These are phyloP conservation scores for Lasiodiplodia citricola DNA, from an alignment of 2,329 filamentous ascomycete species.

Conservation along the genomic window DNA sequence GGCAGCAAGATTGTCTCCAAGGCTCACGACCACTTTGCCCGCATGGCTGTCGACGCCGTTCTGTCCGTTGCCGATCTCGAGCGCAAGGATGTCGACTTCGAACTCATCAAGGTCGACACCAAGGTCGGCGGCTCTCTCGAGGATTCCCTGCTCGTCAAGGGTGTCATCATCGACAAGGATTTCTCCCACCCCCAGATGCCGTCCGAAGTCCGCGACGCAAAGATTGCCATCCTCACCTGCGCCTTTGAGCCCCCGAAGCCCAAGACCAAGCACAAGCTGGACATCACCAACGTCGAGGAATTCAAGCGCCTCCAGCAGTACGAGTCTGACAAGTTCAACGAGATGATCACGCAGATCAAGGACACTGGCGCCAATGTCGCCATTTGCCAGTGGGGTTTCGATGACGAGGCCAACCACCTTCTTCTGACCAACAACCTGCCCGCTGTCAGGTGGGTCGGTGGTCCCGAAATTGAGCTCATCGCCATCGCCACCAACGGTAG, in stretches of 20 bases:
- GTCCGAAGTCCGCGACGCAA: conserved; percentile 90
- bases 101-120: conserved; percentile 98
- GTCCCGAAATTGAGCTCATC: conserved; percentile 97
- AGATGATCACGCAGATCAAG: conserved; percentile 99
- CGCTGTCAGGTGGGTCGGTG: conserved; percentile 96
- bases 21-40: conserved; percentile 95
- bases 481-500: conserved; percentile 98
- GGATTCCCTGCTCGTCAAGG: conserved; percentile 93
- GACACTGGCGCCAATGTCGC: conserved; percentile 95
- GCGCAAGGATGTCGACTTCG: conserved; percentile 96
- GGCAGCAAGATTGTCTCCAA: conserved; percentile 99
- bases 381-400: conserved; percentile 99
- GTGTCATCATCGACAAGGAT: conserved; percentile 99
- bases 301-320: conserved; percentile 98
- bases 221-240: conserved; percentile 96
- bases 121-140: conserved; percentile 95
- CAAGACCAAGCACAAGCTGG: conserved; percentile 99
- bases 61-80: conserved; percentile 95
- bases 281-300: conserved; percentile 95
- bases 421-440: conserved; percentile 95
- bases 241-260: conserved; percentile 99
- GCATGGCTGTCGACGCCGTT: conserved; percentile 96
- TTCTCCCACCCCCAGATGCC: conserved; percentile 99
- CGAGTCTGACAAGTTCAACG: conserved; percentile 93
- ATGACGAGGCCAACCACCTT: conserved; percentile 97